Evolutionary conservation across 2,329 filamentous ascomycete genomes (phyloP).

Genomic region (Aspergillus amoenus): DNA sequence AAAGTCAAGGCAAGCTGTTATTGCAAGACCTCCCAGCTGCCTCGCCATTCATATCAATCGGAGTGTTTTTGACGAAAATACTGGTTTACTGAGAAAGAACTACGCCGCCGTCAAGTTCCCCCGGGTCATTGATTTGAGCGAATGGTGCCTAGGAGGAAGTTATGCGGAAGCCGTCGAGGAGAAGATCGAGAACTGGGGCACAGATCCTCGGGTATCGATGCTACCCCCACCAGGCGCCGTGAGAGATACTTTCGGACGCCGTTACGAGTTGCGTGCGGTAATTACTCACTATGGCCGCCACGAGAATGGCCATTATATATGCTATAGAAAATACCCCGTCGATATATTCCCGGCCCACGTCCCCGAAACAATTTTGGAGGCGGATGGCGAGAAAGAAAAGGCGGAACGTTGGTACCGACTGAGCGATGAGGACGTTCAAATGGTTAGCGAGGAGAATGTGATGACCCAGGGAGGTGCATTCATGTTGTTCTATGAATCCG

Average conservation of each 20-base stretch:
- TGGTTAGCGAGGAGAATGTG: constrained; percentile 71
- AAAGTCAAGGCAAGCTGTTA: constrained; percentile 85
- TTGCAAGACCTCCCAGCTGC: constrained; percentile 77
- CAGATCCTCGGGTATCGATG: constrained; percentile 71
- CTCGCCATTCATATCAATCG: constrained; percentile 87
- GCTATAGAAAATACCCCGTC: constrained; percentile 71
- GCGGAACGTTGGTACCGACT: constrained; percentile 78
- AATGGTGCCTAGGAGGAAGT: constrained; percentile 76
- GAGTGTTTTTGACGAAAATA: constrained; percentile 83
- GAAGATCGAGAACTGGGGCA: constrained; percentile 66
- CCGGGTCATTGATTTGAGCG: constrained; percentile 67
- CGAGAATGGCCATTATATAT: constrained; percentile 94
- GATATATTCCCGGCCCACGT: constrained; percentile 34
- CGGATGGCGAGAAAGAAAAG: constrained; percentile 33
- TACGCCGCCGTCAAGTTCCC: constrained; percentile 77
- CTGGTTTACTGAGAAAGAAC: constrained; percentile 80
- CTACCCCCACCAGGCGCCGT: constrained; percentile 61
- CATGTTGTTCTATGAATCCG: constrained; percentile 93
- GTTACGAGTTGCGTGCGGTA: constrained; percentile 79
- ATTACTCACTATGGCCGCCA: constrained; percentile 88
- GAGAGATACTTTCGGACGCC: constrained; percentile 44
- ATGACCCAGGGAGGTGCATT: constrained; percentile 80
- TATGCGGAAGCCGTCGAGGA: constrained; percentile 30
- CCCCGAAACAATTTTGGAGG: constrained; percentile 32
- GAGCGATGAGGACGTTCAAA: constrained; percentile 81